phyloP scores from a whole-genome alignment of 2,329 filamentous ascomycete species.

The Grosmannia serpens region DNA sequence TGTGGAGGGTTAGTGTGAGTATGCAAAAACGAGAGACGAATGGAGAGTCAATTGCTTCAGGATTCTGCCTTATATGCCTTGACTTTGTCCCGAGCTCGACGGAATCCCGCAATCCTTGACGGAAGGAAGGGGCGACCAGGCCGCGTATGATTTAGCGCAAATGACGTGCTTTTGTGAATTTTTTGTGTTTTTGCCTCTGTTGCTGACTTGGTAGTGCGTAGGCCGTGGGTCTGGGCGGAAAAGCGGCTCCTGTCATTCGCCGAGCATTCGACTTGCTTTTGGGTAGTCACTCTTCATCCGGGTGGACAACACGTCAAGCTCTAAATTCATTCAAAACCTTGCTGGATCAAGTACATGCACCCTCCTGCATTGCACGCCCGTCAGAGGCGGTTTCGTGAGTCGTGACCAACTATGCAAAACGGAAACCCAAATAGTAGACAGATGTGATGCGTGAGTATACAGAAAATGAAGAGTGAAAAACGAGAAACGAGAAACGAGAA shows the following conservation, averaged over 20 bases:
- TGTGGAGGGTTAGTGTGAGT: constrained; percentile 12
- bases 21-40: not conserved
- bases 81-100: not conserved
- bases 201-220: no score
- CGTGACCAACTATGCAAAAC: constrained; percentile 3
- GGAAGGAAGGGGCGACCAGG: not conserved
- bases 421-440: not conserved
- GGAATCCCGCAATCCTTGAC: not conserved
- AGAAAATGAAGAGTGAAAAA: not conserved
- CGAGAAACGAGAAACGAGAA: not conserved
- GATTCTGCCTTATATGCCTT: not conserved
- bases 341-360: not conserved
- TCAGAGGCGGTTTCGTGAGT: not conserved
- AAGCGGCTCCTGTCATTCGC: not conserved
- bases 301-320: no score
- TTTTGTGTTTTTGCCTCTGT: not conserved
- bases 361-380: not conserved
- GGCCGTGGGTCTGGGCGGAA: no score
- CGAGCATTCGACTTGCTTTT: no score
- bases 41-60: not conserved
- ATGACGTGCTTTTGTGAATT: constrained; percentile 13
- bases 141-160: constrained; percentile 10
- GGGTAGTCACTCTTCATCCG: no score
- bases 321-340: not conserved
- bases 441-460: not conserved